A percentile compares a stretch with the other conserved stretches of the same genome.
Conservation (phyloP, 2,329 filamentous ascomycete genomes). For the Colletotrichum tofieldiae region DNA sequence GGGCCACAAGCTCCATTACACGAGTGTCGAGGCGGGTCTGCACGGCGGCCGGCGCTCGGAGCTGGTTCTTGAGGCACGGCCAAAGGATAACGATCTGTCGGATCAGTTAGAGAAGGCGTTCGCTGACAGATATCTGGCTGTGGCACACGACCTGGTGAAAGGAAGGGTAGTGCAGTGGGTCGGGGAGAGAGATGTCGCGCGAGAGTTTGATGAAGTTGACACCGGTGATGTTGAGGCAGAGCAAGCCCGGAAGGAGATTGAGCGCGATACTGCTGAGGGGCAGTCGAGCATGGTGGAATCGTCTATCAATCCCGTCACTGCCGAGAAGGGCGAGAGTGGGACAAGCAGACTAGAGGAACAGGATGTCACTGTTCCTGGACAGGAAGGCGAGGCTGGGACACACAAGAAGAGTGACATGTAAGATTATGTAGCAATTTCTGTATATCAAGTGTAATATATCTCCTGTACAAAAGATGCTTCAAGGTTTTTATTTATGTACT, state of each 20-base stretch:
- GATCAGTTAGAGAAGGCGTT: not conserved
- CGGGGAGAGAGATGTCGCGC: conserved; percentile 20
- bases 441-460: conserved; percentile 28
- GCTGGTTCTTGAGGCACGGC: conserved; percentile 58
- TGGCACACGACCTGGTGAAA: conserved; percentile 17
- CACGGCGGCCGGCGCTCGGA: conserved; percentile 68
- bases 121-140: conserved; percentile 1
- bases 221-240: not conserved
- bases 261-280: not conserved
- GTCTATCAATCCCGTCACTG: not conserved
- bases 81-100: not conserved
- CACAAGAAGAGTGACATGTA: conserved; percentile 12
- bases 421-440: not conserved
- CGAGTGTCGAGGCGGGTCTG: conserved; percentile 66
- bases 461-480: not conserved
- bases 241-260: not conserved
- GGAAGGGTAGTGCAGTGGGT: conserved; percentile 32
- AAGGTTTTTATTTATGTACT: not conserved
- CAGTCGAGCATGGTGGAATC: not conserved
- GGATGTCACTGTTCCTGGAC: no score
- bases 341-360: not conserved
- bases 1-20: conserved; percentile 66
- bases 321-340: not conserved
- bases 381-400: not conserved
- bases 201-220: not conserved